Conservation (phyloP, 345 rosid species). For the Bruguiera parviflora region DNA sequence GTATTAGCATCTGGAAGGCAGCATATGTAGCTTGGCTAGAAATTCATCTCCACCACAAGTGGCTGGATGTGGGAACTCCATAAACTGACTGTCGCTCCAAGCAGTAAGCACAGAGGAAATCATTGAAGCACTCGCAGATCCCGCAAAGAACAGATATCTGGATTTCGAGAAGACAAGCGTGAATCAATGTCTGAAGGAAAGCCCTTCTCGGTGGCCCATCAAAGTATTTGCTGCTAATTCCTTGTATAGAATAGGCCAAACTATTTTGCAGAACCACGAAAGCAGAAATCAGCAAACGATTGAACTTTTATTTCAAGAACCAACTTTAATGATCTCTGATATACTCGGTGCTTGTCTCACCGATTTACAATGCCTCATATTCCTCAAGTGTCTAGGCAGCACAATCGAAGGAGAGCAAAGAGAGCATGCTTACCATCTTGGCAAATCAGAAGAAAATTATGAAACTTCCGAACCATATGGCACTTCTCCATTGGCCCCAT, state of each 20-base stretch:
- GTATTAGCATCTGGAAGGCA: conserved; percentile 42
- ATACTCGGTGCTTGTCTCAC: conserved; percentile 71
- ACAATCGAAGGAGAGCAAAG: conserved; percentile 54
- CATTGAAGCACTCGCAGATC: conserved; percentile 46
- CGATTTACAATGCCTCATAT: conserved; percentile 47
- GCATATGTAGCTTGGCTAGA: conserved; percentile 61
- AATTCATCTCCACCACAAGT: conserved; percentile 59
- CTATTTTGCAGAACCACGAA: conserved; percentile 40
- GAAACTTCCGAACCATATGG: conserved; percentile 43
- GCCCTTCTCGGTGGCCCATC: conserved; percentile 66
- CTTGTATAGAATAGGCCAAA: conserved; percentile 66
- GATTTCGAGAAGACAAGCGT: conserved; percentile 37
- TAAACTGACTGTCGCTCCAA: conserved; percentile 35
- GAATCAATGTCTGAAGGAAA: conserved; percentile 36
- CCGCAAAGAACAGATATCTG: conserved; percentile 43
- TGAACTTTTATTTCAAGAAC: conserved; percentile 38
- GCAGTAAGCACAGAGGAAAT: conserved; percentile 41
- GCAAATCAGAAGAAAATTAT: conserved; percentile 48
- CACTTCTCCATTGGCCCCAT: conserved; percentile 38
- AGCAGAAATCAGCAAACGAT: conserved; percentile 22
- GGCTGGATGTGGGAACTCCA: conserved; percentile 70
- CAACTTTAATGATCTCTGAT: conserved; percentile 54
- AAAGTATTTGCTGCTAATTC: conserved; percentile 69
- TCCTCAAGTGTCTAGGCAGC: conserved; percentile 49
- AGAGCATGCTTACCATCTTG: conserved; percentile 55